Evolutionary conservation across 1,284 basidiomycete species (phyloP).

Genomic region (Microbotryum scabiosae): DNA sequence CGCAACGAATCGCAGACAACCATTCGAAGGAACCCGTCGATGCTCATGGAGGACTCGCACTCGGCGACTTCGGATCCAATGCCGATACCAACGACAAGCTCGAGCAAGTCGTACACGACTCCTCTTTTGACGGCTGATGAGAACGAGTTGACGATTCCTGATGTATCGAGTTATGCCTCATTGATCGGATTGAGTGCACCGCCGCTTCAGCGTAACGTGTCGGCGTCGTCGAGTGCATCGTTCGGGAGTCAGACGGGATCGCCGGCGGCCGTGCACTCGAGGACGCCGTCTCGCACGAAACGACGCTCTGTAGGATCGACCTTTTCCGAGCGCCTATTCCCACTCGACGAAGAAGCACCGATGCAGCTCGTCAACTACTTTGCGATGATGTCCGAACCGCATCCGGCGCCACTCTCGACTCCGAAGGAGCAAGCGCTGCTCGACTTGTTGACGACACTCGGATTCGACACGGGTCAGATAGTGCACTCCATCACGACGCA

Average conservation of each 20-base stretch:
- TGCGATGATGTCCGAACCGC: conserved; percentile 57
- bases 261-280: conserved; percentile 44
- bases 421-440: conserved; percentile 70
- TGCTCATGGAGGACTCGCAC: not conserved
- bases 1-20: conserved; percentile 44
- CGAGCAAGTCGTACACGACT: not conserved
- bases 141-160: not conserved
- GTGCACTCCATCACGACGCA: conserved; percentile 82
- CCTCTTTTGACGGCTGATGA: not conserved
- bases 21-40: conserved; percentile 33
- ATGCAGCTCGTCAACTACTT: conserved; percentile 50
- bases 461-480: conserved; percentile 89
- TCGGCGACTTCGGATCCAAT: not conserved
- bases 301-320: conserved; percentile 83
- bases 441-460: conserved; percentile 63
- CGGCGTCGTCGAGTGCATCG: conserved; percentile 3
- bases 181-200: conserved; percentile 21
- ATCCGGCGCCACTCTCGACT: conserved; percentile 76
- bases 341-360: conserved; percentile 33
- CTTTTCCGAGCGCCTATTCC: conserved; percentile 43
- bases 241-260: not conserved
- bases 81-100: not conserved
- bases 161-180: not conserved
- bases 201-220: conserved; percentile 17
- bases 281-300: conserved; percentile 89